Base-by-base conservation (phyloP, 2,329 filamentous ascomycete species). In the Xylariaceae sp. region DNA sequence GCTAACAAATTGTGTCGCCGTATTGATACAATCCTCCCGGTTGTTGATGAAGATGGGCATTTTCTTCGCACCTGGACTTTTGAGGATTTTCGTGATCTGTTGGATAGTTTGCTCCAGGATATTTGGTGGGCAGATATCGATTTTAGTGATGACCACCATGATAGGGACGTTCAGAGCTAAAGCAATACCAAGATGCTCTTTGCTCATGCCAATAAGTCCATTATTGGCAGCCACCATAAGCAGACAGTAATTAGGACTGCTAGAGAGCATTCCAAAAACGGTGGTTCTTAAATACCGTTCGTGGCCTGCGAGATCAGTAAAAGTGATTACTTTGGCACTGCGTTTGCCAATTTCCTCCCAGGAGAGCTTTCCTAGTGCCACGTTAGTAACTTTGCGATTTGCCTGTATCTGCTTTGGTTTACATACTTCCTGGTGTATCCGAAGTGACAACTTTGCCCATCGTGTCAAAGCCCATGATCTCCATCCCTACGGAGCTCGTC, bases 141-240 rank as follows among this genome's bases (percentile, higher is more conserved):
- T 96, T 75, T 97, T 99, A 68, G 92, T 99, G 55, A 97, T 85
- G 57, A 96, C 86, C 3, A 97, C 91, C 89, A 99, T 95, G 60
- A 99, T 90, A 0, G 94, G 94, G 11, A 99, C 92, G 63, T 97
- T 97, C 45, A 99, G 76, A 1, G 94, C 91, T 31, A 97, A 75
- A 0, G 94, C 92, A 56, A 99, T 96, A 14, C 94, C 94, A 4
- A 99, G 75, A 68, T 99, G 94, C 73, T 99, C 94, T 76, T 95
- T 95, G 70, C 89, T 95, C 94, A 97, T 99, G 17, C 94, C 94
- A 42, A 97, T 89, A 41, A 99, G 75, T 3, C 94, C 94, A 65
- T 99, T 97, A 63, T 99, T 99, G 15, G 94, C 94, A 11, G 94
- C 94, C 0, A 99, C 94, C 94, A 99, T 99, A 42, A 99, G 81